A percentile compares a stretch with the other conserved stretches of the same genome.
These are phyloP conservation scores for Geranium rotundifolium DNA, from an alignment of 345 rosid genomes.

Conservation along the genomic window DNA sequence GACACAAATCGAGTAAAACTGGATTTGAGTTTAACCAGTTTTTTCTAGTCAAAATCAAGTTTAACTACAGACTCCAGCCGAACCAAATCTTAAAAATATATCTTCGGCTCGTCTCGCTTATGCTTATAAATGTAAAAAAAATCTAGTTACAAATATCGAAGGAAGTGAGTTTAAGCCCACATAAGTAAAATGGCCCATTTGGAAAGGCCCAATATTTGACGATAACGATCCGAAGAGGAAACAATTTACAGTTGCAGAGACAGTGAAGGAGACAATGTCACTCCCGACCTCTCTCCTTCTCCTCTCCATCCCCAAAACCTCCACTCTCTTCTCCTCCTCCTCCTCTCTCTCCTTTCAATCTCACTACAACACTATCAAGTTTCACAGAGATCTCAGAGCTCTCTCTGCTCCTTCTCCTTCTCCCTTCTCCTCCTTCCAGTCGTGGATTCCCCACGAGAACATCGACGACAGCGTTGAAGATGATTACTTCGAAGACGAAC, in stretches of 20 bases:
- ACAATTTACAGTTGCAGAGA: not conserved
- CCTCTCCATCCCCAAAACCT: constrained; percentile 12
- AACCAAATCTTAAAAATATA: too few species aligned
- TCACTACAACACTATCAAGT: constrained; percentile 4
- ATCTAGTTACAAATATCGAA: too few species aligned
- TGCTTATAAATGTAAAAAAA: too few species aligned
- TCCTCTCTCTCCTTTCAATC: constrained; percentile 10
- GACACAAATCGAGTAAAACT: too few species aligned
- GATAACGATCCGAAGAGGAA: too few species aligned
- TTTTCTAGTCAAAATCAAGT: too few species aligned
- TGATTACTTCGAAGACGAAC: constrained; percentile 29
- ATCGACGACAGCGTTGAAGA: not conserved
- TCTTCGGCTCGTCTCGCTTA: too few species aligned
- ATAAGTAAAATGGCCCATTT: too few species aligned
- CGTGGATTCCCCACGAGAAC: constrained; percentile 17
- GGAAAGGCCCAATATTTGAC: too few species aligned
- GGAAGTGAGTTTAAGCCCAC: too few species aligned
- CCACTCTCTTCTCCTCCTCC: constrained; percentile 10
- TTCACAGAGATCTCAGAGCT: constrained; percentile 21
- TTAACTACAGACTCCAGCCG: too few species aligned
- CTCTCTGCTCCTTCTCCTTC: constrained; percentile 24
- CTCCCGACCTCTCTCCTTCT: constrained; percentile 11
- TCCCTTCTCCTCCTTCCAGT: constrained; percentile 25
- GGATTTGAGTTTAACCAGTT: too few species aligned
- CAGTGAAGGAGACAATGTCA: constrained; percentile 14